Evolutionary conservation across 2,329 filamentous ascomycete genomes (phyloP), one percentile per base, ranked within the genome.

Genomic region (Fusarium newnesense): DNA sequence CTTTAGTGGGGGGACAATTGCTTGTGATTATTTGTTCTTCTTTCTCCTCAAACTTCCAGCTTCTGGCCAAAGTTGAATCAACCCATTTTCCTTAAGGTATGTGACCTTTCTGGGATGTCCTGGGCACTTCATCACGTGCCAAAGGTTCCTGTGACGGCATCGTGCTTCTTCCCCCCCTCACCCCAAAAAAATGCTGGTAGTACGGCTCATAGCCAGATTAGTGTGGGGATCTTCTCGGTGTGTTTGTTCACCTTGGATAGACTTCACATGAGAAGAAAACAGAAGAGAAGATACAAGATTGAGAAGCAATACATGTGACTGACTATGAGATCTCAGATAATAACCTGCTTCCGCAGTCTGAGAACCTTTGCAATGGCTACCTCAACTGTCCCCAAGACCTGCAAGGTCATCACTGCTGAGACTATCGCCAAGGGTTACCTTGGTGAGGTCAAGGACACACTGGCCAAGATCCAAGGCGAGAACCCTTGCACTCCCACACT

Each of bases 371-470:
- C 74, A 63, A 82, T 81, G 79, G 79, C 79, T 56, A 73, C 79
- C 11, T 73, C 76, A 64, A 77, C 76, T n/a, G 83, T 85, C 28
- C 88, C 86, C 77, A 90, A 90, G 83, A 90, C 93, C 79, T 98
- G 96, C 90, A 98, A 97, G 89, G 95, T 98, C 82, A 89, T 98
- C 78, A 90, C 97, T 76, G 94, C 96, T 67, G 93, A 93, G 76
- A 93, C 92, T 76, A 95, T 99, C 79, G 94, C 95, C 75, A 96
- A 95, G 85, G 88, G 87, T 62, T 87, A 98, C 58, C 88, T 97
- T 60, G 85, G 85, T 32, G 95, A 98, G 85, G 94, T 97, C 69
- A 87, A 90, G 75, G 89, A 93, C 67, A 93, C 92, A 11, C 86
- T 97, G 68, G 88, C 89, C 78, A 92, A 91, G 73, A 86, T 97